phyloP scores from a whole-genome alignment of 176 grass and related monocot genomes.

The Aegilops tauschii region DNA sequence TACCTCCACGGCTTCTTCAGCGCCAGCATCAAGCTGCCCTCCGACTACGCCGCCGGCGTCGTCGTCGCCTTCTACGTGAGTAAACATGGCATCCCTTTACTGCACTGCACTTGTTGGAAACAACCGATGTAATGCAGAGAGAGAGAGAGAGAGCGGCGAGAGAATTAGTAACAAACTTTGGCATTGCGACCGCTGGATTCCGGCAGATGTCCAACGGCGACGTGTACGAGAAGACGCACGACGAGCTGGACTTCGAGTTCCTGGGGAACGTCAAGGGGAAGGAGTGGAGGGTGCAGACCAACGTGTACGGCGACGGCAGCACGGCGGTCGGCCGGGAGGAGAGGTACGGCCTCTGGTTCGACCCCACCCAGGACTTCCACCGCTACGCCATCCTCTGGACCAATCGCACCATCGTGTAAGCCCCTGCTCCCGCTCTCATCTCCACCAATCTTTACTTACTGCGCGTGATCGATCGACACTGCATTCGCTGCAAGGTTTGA shows the following conservation, averaged over 20 bases:
- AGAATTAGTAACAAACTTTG: no score
- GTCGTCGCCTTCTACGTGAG: constrained; percentile 90
- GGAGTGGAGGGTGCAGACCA: constrained; percentile 89
- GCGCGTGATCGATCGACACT: not conserved
- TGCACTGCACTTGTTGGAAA: not conserved
- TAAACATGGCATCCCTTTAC: not conserved
- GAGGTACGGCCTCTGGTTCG: constrained; percentile 79
- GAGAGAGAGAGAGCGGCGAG: no score
- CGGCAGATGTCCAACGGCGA: constrained; percentile 86
- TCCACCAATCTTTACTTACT: not conserved
- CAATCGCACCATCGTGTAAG: constrained; percentile 64
- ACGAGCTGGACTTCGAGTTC: constrained; percentile 98
- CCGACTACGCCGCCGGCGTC: constrained; percentile 75
- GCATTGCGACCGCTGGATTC: not conserved
- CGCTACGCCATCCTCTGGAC: constrained; percentile 81
- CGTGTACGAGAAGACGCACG: constrained; percentile 83
- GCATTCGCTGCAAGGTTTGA: not conserved
- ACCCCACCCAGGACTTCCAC: constrained; percentile 76
- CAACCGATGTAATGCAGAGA: not conserved
- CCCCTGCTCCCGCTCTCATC: not conserved
- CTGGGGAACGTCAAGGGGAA: constrained; percentile 67
- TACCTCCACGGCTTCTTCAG: constrained; percentile 82
- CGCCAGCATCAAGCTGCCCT: constrained; percentile 76
- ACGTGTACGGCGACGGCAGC: constrained; percentile 87
- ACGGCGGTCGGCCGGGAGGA: constrained; percentile 70